These are phyloP conservation scores for Eucommia ulmoides DNA, from an alignment of 257 asterid species.

Conservation along the genomic window DNA sequence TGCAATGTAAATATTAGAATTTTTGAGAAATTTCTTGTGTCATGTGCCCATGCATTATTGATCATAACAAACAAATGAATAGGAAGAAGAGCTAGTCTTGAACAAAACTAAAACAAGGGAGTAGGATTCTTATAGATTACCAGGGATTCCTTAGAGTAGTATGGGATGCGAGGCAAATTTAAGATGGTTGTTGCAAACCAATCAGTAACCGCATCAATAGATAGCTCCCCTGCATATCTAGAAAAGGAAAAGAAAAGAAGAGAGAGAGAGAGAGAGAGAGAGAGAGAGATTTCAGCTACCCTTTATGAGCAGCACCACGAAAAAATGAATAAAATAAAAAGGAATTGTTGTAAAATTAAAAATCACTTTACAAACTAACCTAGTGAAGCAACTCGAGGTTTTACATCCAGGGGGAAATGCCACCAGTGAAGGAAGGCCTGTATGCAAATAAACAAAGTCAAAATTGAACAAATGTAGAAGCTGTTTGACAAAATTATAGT, in stretches of 20 bases:
- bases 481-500: not conserved
- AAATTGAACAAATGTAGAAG: conserved; percentile 7
- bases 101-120: too few relatives aligned
- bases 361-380: conserved; percentile 28
- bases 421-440: conserved; percentile 83
- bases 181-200: conserved; percentile 78
- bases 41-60: too few relatives aligned
- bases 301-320: too few relatives aligned
- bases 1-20: too few relatives aligned
- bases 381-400: conserved; percentile 53
- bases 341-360: not conserved
- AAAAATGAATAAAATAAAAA: not conserved
- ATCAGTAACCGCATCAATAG: conserved; percentile 75
- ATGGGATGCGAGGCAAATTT: conserved; percentile 69
- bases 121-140: too few relatives aligned
- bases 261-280: too few relatives aligned
- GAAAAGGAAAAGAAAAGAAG: too few relatives aligned
- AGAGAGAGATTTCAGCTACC: conserved; percentile 6
- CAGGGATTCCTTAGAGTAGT: conserved; percentile 78
- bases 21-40: too few relatives aligned
- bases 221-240: conserved; percentile 75
- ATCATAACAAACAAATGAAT: too few relatives aligned
- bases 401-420: conserved; percentile 91
- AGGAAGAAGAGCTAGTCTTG: too few relatives aligned
- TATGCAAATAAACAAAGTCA: conserved; percentile 8